Base-by-base conservation (phyloP, 192 early-diverging fungal species). In the Coemansia pectinata region DNA sequence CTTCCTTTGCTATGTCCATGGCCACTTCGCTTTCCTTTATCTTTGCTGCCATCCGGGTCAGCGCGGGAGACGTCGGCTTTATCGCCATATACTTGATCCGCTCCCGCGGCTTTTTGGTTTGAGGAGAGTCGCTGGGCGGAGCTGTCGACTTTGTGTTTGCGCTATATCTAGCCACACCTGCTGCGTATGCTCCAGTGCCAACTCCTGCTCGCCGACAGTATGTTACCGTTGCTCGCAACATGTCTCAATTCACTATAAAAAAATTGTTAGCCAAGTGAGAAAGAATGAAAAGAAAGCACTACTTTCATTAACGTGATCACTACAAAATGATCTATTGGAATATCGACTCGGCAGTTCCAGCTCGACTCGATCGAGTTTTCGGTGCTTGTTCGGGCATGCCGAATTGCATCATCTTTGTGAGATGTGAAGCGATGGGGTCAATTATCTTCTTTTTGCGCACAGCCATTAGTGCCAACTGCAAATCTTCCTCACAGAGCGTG, bases 31-130 rank as follows among this genome's bases (percentile, higher is more conserved):
- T 45, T 5, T 47, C 52, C 10, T 61, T 66, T 10, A 83, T 69
- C 64, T 57, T 53, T 15, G 55, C 45, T 0, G 53, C 64, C 72
- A 71, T 74, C 1, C 67, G 63, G 1, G 39, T 19, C 9, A 83
- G 55, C 3, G 76, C 81, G 27, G 68, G 66, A 23, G 81, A 75
- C 33, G 45, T 44, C 12, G 73, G 69, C 29, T 59, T 61, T 21
- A 78, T 53, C 1, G 50, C 67, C 59, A 78, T 59, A 8, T 55
- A 36, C 36, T 55, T 62, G 9, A 62, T 62, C 6, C 33, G 58
- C 41, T 48, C 17, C 36, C 59, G 36, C 21, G 31, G 19, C 62
- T 55, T 23, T 40, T 67, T 66, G 23, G 19, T n/a, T 11, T 27
- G 25, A 21, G 63, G 1, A 19, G 17, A 9, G 15, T 36, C 17